Evolutionary conservation across 2,329 filamentous ascomycete species (phyloP).

Genomic region (Tolypocladium amazonense): DNA sequence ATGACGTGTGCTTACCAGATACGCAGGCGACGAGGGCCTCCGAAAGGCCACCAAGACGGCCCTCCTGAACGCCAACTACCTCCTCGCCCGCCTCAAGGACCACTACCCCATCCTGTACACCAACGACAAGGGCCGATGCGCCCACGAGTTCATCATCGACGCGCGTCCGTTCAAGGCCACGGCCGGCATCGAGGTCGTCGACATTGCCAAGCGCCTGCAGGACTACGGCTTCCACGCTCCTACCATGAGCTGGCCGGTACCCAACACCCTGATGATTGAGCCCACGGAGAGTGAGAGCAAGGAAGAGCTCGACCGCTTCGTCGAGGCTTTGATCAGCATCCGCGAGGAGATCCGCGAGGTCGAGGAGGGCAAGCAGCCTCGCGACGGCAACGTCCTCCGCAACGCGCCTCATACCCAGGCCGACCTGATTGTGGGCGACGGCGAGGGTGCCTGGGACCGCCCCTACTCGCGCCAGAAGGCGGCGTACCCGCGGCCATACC

Average conservation of each 20-base stretch:
- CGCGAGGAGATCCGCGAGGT: conserved; percentile 74
- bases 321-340: conserved; percentile 80
- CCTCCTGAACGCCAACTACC: conserved; percentile 95
- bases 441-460: conserved; percentile 60
- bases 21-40: conserved; percentile 46
- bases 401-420: conserved; percentile 78
- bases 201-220: conserved; percentile 91
- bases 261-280: conserved; percentile 96
- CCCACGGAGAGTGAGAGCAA: conserved; percentile 91
- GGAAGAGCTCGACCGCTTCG: conserved; percentile 86
- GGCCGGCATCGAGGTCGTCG: conserved; percentile 79
- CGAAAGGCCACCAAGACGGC: conserved; percentile 86
- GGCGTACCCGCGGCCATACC: conserved; percentile 72
- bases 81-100: conserved; percentile 73
- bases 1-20: neutral
- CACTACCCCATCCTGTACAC: conserved; percentile 93
- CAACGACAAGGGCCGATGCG: conserved; percentile 77
- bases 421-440: conserved; percentile 57
- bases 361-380: conserved; percentile 67
- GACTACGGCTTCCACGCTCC: conserved; percentile 97
- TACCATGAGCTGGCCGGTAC: conserved; percentile 93
- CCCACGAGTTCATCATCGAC: conserved; percentile 96
- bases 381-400: conserved; percentile 75
- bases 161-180: conserved; percentile 74
- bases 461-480: conserved; percentile 72